These are phyloP conservation scores for Breynia disticha DNA, from an alignment of 441 rosid species.

Conservation along the genomic window DNA sequence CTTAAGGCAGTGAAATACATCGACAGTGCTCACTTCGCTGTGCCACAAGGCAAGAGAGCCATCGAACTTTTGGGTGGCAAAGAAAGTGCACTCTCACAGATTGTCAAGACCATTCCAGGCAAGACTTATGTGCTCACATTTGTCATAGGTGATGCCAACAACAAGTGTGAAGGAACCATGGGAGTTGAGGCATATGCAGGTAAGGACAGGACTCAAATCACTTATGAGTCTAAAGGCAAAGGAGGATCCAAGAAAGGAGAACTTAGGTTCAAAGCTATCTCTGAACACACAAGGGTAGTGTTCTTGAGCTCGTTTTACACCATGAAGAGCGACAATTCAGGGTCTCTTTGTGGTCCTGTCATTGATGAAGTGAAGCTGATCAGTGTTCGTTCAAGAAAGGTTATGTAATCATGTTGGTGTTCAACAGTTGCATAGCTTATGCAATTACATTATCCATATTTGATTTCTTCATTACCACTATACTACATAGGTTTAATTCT, in stretches of 20 bases:
- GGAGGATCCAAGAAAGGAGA: slow-evolving; percentile 47
- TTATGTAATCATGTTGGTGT: slow-evolving; percentile 10
- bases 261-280: slow-evolving; percentile 43
- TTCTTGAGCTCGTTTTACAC: slow-evolving; percentile 61
- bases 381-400: slow-evolving; percentile 22
- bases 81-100: slow-evolving; percentile 66
- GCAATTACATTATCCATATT: neutral
- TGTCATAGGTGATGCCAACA: slow-evolving; percentile 51
- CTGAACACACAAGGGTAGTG: slow-evolving; percentile 40
- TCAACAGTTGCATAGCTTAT: slow-evolving; percentile 8
- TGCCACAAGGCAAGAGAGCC: slow-evolving; percentile 53
- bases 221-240: slow-evolving; percentile 50
- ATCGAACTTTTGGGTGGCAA: slow-evolving; percentile 70
- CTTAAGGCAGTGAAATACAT: slow-evolving; percentile 82
- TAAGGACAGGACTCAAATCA: slow-evolving; percentile 23
- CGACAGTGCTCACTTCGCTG: slow-evolving; percentile 42
- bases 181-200: slow-evolving; percentile 63
- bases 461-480: no score
- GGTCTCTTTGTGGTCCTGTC: slow-evolving; percentile 75
- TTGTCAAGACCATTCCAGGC: slow-evolving; percentile 32
- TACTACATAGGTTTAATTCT: no score
- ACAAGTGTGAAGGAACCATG: slow-evolving; percentile 53
- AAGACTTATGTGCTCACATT: slow-evolving; percentile 48
- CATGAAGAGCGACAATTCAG: slow-evolving; percentile 59
- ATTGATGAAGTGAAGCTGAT: slow-evolving; percentile 53